Evolutionary conservation across 805 yeast genomes (phyloP), one percentile per base, ranked within the genome.

Genomic region (Barnettozyma pratensis): DNA sequence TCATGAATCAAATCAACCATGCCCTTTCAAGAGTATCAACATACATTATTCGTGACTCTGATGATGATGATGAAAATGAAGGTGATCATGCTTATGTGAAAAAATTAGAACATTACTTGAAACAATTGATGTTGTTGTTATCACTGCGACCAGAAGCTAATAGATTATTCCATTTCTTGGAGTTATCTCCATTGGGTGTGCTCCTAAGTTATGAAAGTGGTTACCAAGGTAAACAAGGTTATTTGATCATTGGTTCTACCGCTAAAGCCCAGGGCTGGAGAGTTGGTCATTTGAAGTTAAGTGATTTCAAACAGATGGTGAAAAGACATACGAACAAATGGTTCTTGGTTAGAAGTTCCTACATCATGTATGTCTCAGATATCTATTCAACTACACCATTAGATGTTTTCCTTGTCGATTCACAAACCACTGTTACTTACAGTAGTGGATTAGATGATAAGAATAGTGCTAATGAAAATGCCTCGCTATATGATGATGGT

Each of bases 201-300:
- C 71, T 90, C 42, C 70, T 94, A 38, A 83, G 92, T 43, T 83
- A 87, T 54, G 99, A 94, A 64, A 77, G 80, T 30, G 47, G 46
- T 5, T 85, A 75, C 60, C 81, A 80, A 48, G 96, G 98, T 1
- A 94, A 90, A 58, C 97, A 94, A 66, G 99, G 99, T 2, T 79
- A 80, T 44, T 65, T 92, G 49, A 79, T 86, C 47, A 79, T 91
- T 42, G 81, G 90, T 25, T 84, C 96, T 1, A 81, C 89, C 0
- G 92, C 98, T 0, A 81, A 80, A 53, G 75, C 90, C 0, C 96
- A 89, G 63, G 98, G 99, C 3, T 94, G 99, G 98, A 75, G 96
- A 57, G 97, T 92, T 6, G 87, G 94, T 4, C 97, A 92, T 62
- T 80, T 89, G 66, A 81, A 79, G 52, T 80, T 87, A 7, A 78